Conservation (phyloP, 345 rosid species). For the Gossypium longicalyx region DNA sequence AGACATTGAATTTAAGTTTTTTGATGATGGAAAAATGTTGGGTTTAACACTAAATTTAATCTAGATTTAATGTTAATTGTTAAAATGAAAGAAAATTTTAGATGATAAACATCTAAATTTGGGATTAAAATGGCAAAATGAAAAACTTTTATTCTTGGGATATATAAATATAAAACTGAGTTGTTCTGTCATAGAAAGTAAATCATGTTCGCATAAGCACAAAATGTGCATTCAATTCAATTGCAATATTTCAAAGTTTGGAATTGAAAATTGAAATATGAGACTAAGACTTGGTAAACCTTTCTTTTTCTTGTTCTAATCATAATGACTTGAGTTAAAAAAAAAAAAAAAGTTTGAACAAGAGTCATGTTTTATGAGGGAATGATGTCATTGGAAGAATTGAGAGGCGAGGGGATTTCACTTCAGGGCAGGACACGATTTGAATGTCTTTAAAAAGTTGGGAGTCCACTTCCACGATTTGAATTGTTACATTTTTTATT, state of each 20-base stretch:
- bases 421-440: no score
- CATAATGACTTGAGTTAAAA: neutral
- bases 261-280: neutral
- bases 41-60: no score
- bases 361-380: no score
- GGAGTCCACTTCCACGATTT: neutral
- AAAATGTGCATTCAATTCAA: constrained; percentile 20
- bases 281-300: neutral
- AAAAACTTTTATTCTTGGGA: constrained; percentile 10
- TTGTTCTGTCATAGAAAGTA: neutral
- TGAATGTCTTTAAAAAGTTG: neutral
- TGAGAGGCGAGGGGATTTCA: neutral
- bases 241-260: constrained; percentile 28
- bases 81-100: constrained; percentile 9
- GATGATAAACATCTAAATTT: constrained; percentile 33
- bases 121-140: constrained; percentile 9
- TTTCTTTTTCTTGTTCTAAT: neutral
- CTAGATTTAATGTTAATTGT: no score
- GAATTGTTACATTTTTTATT: neutral
- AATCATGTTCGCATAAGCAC: constrained; percentile 10
- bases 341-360: no score
- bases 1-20: no score
- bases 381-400: neutral
- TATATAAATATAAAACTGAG: neutral
- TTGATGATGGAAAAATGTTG: no score